Evolutionary conservation across 2,329 filamentous ascomycete species (phyloP), one percentile per base, ranked within the genome.

Genomic region (Colletotrichum liriopes): DNA sequence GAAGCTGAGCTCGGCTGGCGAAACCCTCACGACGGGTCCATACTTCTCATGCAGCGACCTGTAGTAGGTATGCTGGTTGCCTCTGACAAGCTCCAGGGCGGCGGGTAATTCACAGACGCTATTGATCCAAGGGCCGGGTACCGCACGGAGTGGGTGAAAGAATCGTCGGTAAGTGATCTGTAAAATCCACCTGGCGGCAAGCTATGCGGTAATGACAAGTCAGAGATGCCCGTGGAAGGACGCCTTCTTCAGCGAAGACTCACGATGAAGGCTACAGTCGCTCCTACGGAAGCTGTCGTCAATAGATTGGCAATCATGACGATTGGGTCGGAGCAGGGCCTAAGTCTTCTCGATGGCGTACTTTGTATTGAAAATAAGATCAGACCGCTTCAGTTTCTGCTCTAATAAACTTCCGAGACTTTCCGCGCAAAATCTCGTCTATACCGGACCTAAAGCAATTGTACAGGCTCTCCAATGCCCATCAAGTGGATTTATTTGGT

Each of bases 1-100:
- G 75, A 85, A 87, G 2, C 84, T 82, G 2, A 88, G 80, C 73
- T 87, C 84, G 66, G 84, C 79, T 1, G 86, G 85, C 9, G 80
- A 81, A 41, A 86, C 77, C 14, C 86, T 83, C 7, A 88, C 85
- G 2, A 87, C 80, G 2, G 80, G 79, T 5, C 86, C 86, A 70
- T 85, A 85, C 54, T 78, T 73, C 7, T 79, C 73, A 75, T 85
- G 84, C 20, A 85, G 75, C 3, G 72, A 72, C 35, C 75, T 75
- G 45, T 80, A 66, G 60, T 78, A 74, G 29, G 75, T 76, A 41
- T 75, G 73, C 2, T 79, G 69, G 20, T 73, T 75, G 54, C 80
- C 79, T 6, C 72, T 64, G n/a, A 74, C 59, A 1, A 66, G 37
- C 35, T 39, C 14, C 32, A 26, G 14, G 6, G 37, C 37, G 37